phyloP scores from a whole-genome alignment of 768 basidiomycete genomes.

The Daedalea quercina region DNA sequence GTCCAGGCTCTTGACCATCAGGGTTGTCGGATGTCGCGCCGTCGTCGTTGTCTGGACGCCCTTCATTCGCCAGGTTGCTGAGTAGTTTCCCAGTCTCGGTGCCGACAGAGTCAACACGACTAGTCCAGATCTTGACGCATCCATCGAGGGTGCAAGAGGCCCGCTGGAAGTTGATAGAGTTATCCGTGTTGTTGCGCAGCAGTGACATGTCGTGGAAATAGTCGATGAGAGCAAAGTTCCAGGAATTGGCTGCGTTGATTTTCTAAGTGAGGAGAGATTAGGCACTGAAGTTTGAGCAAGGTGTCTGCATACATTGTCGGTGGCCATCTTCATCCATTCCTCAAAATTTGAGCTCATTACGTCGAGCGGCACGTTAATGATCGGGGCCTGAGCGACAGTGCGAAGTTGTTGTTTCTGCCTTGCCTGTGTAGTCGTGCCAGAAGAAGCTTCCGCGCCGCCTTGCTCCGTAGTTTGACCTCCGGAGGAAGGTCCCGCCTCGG shows the following conservation, averaged over 20 bases:
- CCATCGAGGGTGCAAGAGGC: slow-evolving; percentile 96
- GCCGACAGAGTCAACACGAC: slow-evolving; percentile 92
- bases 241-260: slow-evolving; percentile 97
- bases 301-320: slow-evolving; percentile 75
- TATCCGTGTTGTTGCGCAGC: slow-evolving; percentile 86
- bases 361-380: slow-evolving; percentile 61
- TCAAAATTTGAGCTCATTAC: slow-evolving; percentile 93
- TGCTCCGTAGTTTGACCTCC: slow-evolving; percentile 35
- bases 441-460: slow-evolving; percentile 31
- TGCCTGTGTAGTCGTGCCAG: slow-evolving; percentile 27
- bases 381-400: slow-evolving; percentile 50
- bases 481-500: slow-evolving; percentile 50
- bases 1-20: slow-evolving; percentile 58
- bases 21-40: slow-evolving; percentile 52
- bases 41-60: slow-evolving; percentile 51
- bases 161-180: slow-evolving; percentile 98
- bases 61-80: slow-evolving; percentile 74
- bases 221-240: slow-evolving; percentile 97
- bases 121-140: slow-evolving; percentile 99
- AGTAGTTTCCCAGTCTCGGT: slow-evolving; percentile 95
- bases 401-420: slow-evolving; percentile 58
- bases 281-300: neutral
- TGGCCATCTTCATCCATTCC: slow-evolving; percentile 99
- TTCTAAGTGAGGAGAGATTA: slow-evolving; percentile 43
- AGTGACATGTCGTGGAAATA: slow-evolving; percentile 99